Conservation (phyloP, 2,329 filamentous ascomycete genomes). For the Colletotrichum sp. region DNA sequence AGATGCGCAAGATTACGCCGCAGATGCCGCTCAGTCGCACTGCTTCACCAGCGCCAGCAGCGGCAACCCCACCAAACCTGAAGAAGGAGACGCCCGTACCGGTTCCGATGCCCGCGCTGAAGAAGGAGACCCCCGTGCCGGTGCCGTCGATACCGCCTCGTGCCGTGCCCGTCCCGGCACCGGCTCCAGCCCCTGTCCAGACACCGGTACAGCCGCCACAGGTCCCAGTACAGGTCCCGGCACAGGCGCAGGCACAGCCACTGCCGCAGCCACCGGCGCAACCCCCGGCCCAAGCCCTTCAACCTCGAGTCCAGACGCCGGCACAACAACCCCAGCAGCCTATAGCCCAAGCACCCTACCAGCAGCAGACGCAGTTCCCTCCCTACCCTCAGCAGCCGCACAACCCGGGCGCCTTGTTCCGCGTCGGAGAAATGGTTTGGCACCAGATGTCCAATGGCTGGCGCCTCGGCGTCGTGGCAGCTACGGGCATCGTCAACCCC, state of each 20-base stretch:
- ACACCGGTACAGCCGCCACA: background rate
- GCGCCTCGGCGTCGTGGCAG: slow-evolving; percentile 51
- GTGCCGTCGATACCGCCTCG: background rate
- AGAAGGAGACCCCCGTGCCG: slow-evolving; percentile 10
- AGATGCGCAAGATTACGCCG: slow-evolving; percentile 17
- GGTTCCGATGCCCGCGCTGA: background rate
- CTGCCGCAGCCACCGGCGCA: background rate
- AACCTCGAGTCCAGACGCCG: slow-evolving; percentile 1
- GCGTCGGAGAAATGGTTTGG: slow-evolving; percentile 56
- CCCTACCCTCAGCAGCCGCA: slow-evolving; percentile 15
- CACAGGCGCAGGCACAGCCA: background rate
- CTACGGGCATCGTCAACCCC: slow-evolving; percentile 33
- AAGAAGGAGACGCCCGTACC: slow-evolving; percentile 18
- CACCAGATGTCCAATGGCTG: slow-evolving; percentile 51
- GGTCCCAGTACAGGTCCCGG: background rate
- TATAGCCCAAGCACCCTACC: background rate
- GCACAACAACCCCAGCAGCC: background rate
- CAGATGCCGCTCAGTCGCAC: background rate
- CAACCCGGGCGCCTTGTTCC: slow-evolving; percentile 41
- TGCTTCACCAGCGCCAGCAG: slow-evolving; percentile 2
- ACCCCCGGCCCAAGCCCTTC: background rate
- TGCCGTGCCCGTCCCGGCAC: background rate
- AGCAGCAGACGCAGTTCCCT: slow-evolving; percentile 11
- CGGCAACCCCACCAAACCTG: background rate
- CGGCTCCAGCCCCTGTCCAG: background rate